phyloP scores from a whole-genome alignment of 2,329 filamentous ascomycete species.

The Alternaria solani region DNA sequence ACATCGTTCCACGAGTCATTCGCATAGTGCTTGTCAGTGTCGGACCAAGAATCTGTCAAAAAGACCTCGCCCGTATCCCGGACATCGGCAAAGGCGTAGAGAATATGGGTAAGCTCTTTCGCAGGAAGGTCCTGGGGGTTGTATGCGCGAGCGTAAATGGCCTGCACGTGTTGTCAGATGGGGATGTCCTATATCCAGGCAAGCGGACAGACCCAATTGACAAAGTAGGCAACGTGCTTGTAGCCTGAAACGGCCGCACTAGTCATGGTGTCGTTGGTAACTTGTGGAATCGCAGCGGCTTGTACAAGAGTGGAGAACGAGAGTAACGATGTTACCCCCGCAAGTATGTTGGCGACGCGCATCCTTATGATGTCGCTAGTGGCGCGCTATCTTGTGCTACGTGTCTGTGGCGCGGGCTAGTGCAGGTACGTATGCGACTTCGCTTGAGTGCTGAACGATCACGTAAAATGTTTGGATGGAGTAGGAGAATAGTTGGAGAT shows the following conservation, averaged over 20 bases:
- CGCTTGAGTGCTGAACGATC: conserved; percentile 10
- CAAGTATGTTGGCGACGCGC: conserved; percentile 33
- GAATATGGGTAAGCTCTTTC: conserved; percentile 47
- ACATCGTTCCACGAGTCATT: conserved; percentile 52
- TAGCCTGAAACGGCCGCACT: conserved; percentile 37
- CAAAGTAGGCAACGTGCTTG: conserved; percentile 50
- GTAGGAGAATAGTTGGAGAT: neutral
- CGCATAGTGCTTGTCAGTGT: conserved; percentile 50
- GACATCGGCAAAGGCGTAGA: conserved; percentile 52
- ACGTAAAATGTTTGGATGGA: neutral
- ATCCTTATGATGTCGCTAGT: conserved; percentile 32
- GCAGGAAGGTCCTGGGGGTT: conserved; percentile 47
- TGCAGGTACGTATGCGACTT: conserved; percentile 28
- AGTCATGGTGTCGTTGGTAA: conserved; percentile 17
- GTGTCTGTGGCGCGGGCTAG: conserved; percentile 31
- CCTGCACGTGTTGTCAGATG: conserved; percentile 30
- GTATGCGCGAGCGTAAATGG: conserved; percentile 50
- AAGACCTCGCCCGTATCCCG: conserved; percentile 50
- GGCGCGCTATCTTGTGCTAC: conserved; percentile 34
- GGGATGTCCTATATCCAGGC: neutral
- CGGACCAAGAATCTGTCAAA: conserved; percentile 49
- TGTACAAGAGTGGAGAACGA: conserved; percentile 26
- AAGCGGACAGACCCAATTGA: conserved; percentile 46
- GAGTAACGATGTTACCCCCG: conserved; percentile 31
- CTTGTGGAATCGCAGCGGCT: conserved; percentile 35